Base-by-base conservation (phyloP, 306 rosid genomes). In the Quercus alba region DNA sequence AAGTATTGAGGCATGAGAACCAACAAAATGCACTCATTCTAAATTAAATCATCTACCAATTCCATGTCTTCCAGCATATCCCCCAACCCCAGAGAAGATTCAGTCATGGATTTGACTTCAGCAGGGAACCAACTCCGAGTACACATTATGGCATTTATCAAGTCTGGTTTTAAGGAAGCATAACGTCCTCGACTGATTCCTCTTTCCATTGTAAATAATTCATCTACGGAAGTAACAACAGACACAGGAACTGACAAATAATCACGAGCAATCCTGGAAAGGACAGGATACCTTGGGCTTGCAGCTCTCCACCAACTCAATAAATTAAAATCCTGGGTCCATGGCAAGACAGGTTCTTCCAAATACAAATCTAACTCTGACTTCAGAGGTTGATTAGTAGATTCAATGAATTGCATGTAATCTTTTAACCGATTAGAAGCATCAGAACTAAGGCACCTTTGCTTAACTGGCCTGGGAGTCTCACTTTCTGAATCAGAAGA, bases 241-340 rank as follows among this genome's bases (percentile, higher is more conserved):
- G 83, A 73, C n/a, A 80, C 3, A 10, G 78, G 78, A 5, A 80
- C 54, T 11, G 78, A 7, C 33, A 80, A 64, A 17, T 73, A 51
- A 63, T 80, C 78, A 0, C 70, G 21, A 31, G 74, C 83, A 73
- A 73, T 80, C 78, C 56, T 41, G 5, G 78, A 31, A 64, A 80
- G 78, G 4, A 69, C 25, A 17, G 74, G 83, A 54, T 80, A 80
- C 46, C 13, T 25, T 5, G 19, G n/a, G 21, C 68, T 49, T 12
- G 74, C 59, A 9, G 64, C 66, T 52, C 30, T 63, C 83, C 83
- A 63, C 78, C 83, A 80, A 23, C 38, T n/a, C 51, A 80, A 64
- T 31, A 70, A 21, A 52, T 12, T 5, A 17, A 80, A 73, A 12
- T 73, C 38, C 30, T 64, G 68, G 51, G 51, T 63, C 74, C 74